Base-by-base conservation (phyloP, 495 filamentous ascomycete genomes). In the Penicillium samsonianum region DNA sequence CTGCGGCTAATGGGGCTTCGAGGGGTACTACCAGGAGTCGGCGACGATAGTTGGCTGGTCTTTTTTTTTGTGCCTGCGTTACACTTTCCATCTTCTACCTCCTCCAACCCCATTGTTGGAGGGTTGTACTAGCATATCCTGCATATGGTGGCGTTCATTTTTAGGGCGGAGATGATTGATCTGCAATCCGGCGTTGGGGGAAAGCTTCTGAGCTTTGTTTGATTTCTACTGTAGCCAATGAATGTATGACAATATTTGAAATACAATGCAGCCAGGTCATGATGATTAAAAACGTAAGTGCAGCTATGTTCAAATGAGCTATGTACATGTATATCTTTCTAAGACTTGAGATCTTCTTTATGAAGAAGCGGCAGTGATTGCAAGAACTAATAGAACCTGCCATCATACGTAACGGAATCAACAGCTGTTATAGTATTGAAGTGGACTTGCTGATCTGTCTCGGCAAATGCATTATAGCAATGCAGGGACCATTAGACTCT, bases 1-100 rank as follows among this genome's bases (percentile, higher is more conserved):
- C 44, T 19, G 49, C 41, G 17, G 35, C 20, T 23, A 40, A 47
- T 22, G 26, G 35, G 14, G 14, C 44, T 47, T 47, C 44, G 16
- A 30, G 26, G 23, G 44, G 44, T 30, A 23, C 33, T 26, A 35
- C 35, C n/a, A 51, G 49, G 35, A 50, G 12, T 37, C 49, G 49
- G 22, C 49, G 49, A 12, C 49, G 49, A 40, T 51, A 38, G 11
- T 16, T 5, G 31, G 20, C 28, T 5, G 17, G n/a, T 38, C 14
- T 16, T 37, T 25, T 26, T 50, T 28, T 49, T 12, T 23, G 5
- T 30, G 2, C n/a, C n/a, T 10, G 11, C 8, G 8, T n/a, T 38
- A 2, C 17, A 9, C n/a, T 49, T 49, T 20, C 5, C n/a, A 7
- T 48, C 7, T 20, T 31, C 7, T 19, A 3, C 16, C 48, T 25